Evolutionary conservation across 305 asterid genomes (phyloP), one percentile per base, ranked within the genome.

Genomic region (Solanum hybrid): DNA sequence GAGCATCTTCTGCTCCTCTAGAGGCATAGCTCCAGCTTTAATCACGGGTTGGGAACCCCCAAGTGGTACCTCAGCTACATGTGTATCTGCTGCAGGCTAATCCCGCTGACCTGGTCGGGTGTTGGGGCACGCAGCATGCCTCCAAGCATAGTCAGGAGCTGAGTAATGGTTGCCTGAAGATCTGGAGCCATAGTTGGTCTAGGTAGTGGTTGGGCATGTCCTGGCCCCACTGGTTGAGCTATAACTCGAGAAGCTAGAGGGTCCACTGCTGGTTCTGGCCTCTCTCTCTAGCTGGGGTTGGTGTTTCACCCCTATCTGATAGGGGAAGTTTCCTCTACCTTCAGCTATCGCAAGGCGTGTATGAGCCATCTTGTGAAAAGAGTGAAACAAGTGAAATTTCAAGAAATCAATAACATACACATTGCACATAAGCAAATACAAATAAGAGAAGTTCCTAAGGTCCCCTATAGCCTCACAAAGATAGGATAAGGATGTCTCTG

Each of bases 11-110:
- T 57, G 4, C 0, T 57, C 0, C 2, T 57, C 4, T 20, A 57
- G 4, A 7, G 4, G 70, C 24, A 57, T 57, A 57, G 11, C 26
- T 57, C 26, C 1, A 7, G 4, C 70, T 57, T 0, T 2, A 57
- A 57, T 57, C 26, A 57, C 26, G 1, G 2, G 11, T 11, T 51
- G 0, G 70, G 11, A 20, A 57, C 10, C 0, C 10, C 26, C 70
- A 20, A 8, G 26, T 20, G 70, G 26, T 57, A 57, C 10, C 4
- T 7, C 0, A 8, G 2, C 24, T 0, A 45, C 0, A 20, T 57
- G 11, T 15, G 26, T 4, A 22, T 57, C 4, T 20, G 1, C 0
- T 57, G 1, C 4, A 2, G 1, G 26, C 26, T 1, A 2, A 57
- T 57, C 24, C n/a, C 3, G 11, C 2, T 0, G 10, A 57, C 70